Evolutionary conservation across 2,329 filamentous ascomycete genomes (phyloP), one percentile per base, ranked within the genome.

Genomic region (Daldinia sp.): DNA sequence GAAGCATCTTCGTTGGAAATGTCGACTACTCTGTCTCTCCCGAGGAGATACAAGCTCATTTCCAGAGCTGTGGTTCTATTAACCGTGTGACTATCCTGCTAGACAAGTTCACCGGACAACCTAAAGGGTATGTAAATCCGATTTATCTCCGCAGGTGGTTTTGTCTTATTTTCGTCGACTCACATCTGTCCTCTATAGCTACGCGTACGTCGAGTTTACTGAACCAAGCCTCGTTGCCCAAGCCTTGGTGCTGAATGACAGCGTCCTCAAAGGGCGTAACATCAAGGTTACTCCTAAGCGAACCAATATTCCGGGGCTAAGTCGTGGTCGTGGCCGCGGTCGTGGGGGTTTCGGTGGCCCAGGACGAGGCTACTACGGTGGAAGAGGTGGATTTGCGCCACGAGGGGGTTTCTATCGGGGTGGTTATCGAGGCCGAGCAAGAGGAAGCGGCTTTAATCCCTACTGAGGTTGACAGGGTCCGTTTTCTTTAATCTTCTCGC

Each of bases 51-150:
- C 95, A 99, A 82, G 92, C 93, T 62, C 95, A 99, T 76, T 99
- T 99, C 81, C 93, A 97, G 83, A 96, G 90, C 82, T 96, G 93
- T 73, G 95, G 95, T 63, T 93, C 91, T 70, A 99, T 99, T 83
- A 99, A 99, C 79, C 90, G 95, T 64, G 95, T 99, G 62, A 99
- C 95, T 1, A 99, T 99, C 70, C 82, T 99, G 71, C 82, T 99
- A 71, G 95, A 99, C 82, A 99, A 99, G 82, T 98, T 97, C 76
- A 97, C 94, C 9, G 95, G 95, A 68, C 94, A 98, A 83, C 95
- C 95, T n/a, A 99, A 99, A 84, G 95, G 95, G 94, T 97, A 83
- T 79, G 94, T 97, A 83, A 79, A 90, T 73, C 30, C 23, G 15
- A 19, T 30, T 27, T 23, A n/a, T 3, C 10, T 25, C 21, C 19